Percentiles rank a stretch among this genome's conserved stretches.
phyloP scores from a whole-genome alignment of 305 asterid genomes.

The Fraxinus greggii region DNA sequence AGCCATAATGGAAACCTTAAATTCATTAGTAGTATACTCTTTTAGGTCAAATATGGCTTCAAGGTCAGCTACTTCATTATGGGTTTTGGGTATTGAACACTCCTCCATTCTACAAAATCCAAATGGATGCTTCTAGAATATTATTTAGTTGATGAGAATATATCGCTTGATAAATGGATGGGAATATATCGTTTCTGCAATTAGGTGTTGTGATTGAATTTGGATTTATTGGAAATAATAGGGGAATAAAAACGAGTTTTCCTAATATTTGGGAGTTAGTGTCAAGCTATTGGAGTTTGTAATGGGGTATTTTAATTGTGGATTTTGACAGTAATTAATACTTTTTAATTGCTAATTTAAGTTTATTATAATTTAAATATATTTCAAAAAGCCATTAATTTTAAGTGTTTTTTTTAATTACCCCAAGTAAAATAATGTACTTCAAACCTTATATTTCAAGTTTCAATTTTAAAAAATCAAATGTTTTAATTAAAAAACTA shows the following conservation, averaged over 20 bases:
- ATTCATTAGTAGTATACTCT: slow-evolving; percentile 48
- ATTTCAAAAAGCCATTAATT: too few relatives aligned
- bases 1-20: slow-evolving; percentile 36
- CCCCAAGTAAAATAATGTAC: too few relatives aligned
- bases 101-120: slow-evolving; percentile 37
- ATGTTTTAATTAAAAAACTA: too few relatives aligned
- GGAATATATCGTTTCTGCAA: neutral
- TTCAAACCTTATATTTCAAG: too few relatives aligned
- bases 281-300: neutral
- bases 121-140: slow-evolving; percentile 15
- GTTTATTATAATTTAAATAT: too few relatives aligned
- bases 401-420: too few relatives aligned
- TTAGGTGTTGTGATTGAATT: neutral
- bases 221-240: neutral
- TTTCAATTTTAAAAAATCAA: too few relatives aligned
- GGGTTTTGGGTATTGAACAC: slow-evolving; percentile 40
- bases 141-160: neutral
- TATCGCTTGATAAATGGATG: too few relatives aligned
- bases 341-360: too few relatives aligned
- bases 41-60: slow-evolving; percentile 55
- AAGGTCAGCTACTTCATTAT: slow-evolving; percentile 40
- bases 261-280: neutral
- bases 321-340: neutral
- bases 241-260: neutral
- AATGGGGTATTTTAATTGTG: neutral